Conservation (phyloP, 441 rosid genomes). For the Eutrema salsugineum region DNA sequence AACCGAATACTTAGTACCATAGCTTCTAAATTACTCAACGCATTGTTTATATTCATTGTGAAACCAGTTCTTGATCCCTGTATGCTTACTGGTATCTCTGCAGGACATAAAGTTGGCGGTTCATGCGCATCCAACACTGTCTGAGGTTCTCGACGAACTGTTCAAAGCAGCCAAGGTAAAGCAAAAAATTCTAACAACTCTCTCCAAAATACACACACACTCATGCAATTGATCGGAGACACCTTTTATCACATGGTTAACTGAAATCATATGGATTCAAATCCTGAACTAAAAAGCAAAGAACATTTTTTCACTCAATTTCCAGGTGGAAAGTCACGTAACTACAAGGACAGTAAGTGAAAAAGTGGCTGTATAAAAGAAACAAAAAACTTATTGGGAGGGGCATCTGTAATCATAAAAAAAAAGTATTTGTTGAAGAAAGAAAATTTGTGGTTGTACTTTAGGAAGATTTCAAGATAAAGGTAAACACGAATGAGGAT, state of each 20-base stretch:
- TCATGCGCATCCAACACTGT: constrained; percentile 96
- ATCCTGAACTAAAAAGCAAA: neutral
- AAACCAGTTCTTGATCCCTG: constrained; percentile 3
- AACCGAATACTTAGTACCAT: neutral
- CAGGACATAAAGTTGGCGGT: constrained; percentile 93
- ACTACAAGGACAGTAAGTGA: constrained; percentile 20
- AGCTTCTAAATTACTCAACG: neutral
- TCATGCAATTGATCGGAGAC: neutral
- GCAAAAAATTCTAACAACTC: neutral
- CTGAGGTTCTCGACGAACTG: constrained; percentile 93
- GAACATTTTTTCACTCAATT: neutral
- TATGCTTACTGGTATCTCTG: constrained; percentile 14
- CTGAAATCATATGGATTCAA: neutral
- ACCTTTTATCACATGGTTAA: neutral
- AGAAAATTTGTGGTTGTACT: constrained; percentile 28
- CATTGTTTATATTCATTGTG: neutral
- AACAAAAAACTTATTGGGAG: constrained; percentile 12
- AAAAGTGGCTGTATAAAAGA: constrained; percentile 24
- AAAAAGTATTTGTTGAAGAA: constrained; percentile 10
- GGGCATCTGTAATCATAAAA: constrained; percentile 1
- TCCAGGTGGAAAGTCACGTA: constrained; percentile 19
- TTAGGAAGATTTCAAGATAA: constrained; percentile 17
- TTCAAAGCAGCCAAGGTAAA: constrained; percentile 94
- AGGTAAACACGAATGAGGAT: neutral
- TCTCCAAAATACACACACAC: neutral